Evolutionary conservation across 2,329 filamentous ascomycete species (phyloP).

Genomic region (Penicillium digitatum): DNA sequence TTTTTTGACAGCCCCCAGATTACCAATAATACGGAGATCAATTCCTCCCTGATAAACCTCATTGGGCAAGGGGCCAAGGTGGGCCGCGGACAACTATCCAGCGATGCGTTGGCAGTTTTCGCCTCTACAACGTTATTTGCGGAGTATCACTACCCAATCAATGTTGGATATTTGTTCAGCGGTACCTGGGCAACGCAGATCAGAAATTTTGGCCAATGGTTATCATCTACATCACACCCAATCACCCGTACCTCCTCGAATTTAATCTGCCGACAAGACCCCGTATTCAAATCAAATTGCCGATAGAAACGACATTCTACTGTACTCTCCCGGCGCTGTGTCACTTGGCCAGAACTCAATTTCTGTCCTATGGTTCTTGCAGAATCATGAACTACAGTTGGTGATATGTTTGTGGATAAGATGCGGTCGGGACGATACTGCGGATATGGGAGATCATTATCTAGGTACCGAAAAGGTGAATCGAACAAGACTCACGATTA

Average conservation of each 20-base stretch:
- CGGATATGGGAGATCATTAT: not conserved
- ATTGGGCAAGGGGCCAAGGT: slow-evolving; percentile 2
- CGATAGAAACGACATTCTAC: slow-evolving; percentile 1
- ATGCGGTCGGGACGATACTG: slow-evolving; percentile 3
- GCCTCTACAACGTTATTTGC: not conserved
- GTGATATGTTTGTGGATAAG: not conserved
- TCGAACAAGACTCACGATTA: not conserved
- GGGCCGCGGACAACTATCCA: slow-evolving; percentile 7
- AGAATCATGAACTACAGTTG: not conserved
- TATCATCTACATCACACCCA: not conserved
- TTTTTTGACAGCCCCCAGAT: not conserved
- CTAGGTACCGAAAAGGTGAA: slow-evolving; percentile 2
- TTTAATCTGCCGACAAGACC: not conserved
- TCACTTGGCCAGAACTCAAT: not conserved
- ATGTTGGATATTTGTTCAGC: slow-evolving; percentile 3
- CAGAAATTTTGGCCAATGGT: not conserved
- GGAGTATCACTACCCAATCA: slow-evolving; percentile 2
- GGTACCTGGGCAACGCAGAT: not conserved
- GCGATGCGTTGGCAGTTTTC: slow-evolving; percentile 9
- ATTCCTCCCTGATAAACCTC: not conserved
- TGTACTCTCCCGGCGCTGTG: not conserved
- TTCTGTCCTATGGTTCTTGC: not conserved
- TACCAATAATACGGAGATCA: not conserved
- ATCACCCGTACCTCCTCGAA: not conserved
- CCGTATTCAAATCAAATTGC: not conserved